These are phyloP conservation scores for Cyberlindnera japonica DNA, from an alignment of 805 yeast species.

Conservation along the genomic window DNA sequence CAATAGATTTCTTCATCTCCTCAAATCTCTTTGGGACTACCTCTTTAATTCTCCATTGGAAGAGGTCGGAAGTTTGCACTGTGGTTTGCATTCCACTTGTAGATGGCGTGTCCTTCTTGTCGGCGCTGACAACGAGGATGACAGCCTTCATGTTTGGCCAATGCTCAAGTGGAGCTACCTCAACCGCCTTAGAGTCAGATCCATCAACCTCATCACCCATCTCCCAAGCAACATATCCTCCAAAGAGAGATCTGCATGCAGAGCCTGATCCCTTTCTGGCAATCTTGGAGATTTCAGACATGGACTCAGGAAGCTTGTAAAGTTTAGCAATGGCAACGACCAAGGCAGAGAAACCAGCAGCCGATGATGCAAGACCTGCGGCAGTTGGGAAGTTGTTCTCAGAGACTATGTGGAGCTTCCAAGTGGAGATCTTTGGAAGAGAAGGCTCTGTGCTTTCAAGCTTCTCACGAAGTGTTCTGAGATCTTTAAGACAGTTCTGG, in stretches of 20 bases:
- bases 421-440: slow-evolving; percentile 59
- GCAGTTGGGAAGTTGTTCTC: slow-evolving; percentile 99
- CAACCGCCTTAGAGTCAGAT: slow-evolving; percentile 91
- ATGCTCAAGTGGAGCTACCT: slow-evolving; percentile 76
- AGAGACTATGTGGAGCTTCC: slow-evolving; percentile 75
- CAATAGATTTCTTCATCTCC: slow-evolving; percentile 77
- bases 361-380: slow-evolving; percentile 96
- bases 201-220: slow-evolving; percentile 81
- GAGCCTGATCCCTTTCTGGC: slow-evolving; percentile 99
- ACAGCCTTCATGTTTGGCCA: slow-evolving; percentile 96
- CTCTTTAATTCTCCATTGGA: slow-evolving; percentile 67
- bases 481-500: slow-evolving; percentile 70
- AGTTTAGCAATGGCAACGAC: slow-evolving; percentile 84
- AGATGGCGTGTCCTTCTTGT: slow-evolving; percentile 90
- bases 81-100: slow-evolving; percentile 97
- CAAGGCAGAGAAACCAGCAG: slow-evolving; percentile 97
- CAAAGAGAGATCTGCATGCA: slow-evolving; percentile 94
- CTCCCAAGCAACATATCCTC: slow-evolving; percentile 99
- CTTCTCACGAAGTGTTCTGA: slow-evolving; percentile 61
- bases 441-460: slow-evolving; percentile 51
- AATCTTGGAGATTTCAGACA: slow-evolving; percentile 82
- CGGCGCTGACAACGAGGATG: slow-evolving; percentile 87
- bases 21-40: slow-evolving; percentile 87
- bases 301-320: slow-evolving; percentile 78
- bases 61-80: slow-evolving; percentile 83